Conservation (phyloP, 306 rosid species). For the Citrullus mucosospermus region DNA sequence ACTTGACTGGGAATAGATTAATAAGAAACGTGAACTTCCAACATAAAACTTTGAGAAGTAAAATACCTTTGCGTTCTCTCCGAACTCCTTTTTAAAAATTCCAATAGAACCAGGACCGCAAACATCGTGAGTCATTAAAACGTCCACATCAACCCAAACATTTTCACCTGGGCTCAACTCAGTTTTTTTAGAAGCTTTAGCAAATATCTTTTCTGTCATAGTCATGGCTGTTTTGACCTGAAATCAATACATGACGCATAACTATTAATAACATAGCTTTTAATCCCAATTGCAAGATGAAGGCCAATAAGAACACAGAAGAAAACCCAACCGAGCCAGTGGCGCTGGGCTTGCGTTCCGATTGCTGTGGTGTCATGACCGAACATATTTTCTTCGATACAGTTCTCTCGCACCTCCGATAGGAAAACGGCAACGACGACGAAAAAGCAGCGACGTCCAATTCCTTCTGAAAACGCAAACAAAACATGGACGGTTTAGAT, state of each 20-base stretch:
- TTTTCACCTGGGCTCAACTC: conserved; percentile 74
- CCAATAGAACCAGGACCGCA: conserved; percentile 95
- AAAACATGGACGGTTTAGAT: not conserved
- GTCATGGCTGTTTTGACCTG: conserved; percentile 87
- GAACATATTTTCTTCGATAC: conserved; percentile 44
- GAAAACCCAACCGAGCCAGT: conserved; percentile 57
- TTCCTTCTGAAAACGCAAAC: conserved; percentile 26
- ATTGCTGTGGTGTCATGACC: conserved; percentile 56
- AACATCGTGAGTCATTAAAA: conserved; percentile 93
- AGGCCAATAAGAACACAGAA: not conserved
- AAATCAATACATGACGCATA: conserved; percentile 8
- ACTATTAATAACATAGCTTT: not conserved
- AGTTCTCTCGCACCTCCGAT: conserved; percentile 29
- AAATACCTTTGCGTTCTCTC: conserved; percentile 70
- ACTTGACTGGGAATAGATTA: not conserved
- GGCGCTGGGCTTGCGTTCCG: conserved; percentile 61
- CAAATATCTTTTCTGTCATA: conserved; percentile 86
- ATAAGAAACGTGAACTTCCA: not conserved
- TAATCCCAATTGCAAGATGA: conserved; percentile 6
- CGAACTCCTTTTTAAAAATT: conserved; percentile 87
- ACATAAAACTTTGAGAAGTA: not conserved
- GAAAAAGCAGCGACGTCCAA: conserved; percentile 32
- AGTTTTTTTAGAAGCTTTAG: conserved; percentile 61
- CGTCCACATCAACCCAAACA: conserved; percentile 74
- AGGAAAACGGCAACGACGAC: conserved; percentile 16